These are phyloP conservation scores for Karstenula rhodostoma DNA, from an alignment of 2,329 filamentous ascomycete genomes.

Conservation along the genomic window DNA sequence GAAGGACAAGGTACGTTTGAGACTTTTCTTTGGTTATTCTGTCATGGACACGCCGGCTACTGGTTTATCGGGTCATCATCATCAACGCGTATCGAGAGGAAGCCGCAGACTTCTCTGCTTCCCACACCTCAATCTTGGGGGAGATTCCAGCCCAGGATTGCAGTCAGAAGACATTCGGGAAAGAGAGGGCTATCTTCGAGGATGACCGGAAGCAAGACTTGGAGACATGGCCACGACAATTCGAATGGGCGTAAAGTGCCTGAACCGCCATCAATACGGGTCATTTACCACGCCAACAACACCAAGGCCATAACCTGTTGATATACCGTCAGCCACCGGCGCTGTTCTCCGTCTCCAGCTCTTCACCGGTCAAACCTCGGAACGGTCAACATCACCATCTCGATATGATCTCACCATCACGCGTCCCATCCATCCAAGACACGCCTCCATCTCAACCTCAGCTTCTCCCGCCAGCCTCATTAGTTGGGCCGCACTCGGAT, in stretches of 20 bases:
- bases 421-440: conserved; percentile 38
- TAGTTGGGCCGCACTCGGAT: conserved; percentile 49
- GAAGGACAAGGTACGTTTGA: conserved; percentile 89
- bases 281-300: too few relatives aligned
- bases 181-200: not conserved
- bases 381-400: conserved; percentile 34
- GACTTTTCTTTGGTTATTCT: not conserved
- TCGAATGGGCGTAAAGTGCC: not conserved
- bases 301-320: too few relatives aligned
- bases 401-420: conserved; percentile 28
- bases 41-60: not conserved
- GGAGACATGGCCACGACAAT: not conserved
- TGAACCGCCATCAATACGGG: not conserved
- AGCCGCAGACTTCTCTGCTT: not conserved
- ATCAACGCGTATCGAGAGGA: not conserved
- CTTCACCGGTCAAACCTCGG: conserved; percentile 37
- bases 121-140: not conserved
- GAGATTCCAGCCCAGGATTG: not conserved
- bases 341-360: conserved; percentile 17
- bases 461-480: conserved; percentile 44
- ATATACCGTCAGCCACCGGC: conserved; percentile 11
- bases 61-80: not conserved
- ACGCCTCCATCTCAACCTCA: conserved; percentile 20
- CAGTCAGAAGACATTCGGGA: not conserved
- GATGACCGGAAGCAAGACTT: not conserved